Percentiles rank a stretch among this genome's conserved stretches.
Conservation (phyloP, 2,329 filamentous ascomycete genomes). For the Alternaria sp. region DNA sequence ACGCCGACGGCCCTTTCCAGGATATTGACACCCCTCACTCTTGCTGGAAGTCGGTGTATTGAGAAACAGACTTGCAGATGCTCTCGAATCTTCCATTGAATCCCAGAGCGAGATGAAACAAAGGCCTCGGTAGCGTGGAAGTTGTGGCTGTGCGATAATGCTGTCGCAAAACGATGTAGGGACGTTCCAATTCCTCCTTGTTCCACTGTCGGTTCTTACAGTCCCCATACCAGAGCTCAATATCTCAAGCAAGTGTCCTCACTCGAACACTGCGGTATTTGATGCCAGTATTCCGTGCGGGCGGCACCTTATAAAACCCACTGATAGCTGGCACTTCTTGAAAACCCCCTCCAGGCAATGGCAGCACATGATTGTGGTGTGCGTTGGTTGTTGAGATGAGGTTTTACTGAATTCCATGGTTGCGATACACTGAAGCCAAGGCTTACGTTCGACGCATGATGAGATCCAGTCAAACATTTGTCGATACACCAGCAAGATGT, state of each 20-base stretch:
- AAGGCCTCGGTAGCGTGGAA: neutral
- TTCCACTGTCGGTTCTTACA: neutral
- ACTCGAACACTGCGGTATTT: constrained; percentile 8
- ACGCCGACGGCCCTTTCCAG: neutral
- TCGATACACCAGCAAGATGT: neutral
- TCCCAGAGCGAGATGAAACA: neutral
- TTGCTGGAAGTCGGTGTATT: neutral
- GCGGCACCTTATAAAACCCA: neutral
- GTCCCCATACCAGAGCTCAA: neutral
- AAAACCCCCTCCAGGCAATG: neutral
- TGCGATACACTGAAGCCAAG: neutral
- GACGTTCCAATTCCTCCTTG: neutral
- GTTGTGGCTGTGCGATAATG: neutral
- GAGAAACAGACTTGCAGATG: neutral
- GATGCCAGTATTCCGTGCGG: constrained; percentile 4
- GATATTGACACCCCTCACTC: neutral
- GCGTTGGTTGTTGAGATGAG: neutral
- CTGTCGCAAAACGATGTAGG: neutral
- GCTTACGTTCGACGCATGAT: neutral
- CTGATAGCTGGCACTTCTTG: neutral
- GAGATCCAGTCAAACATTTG: neutral
- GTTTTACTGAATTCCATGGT: neutral
- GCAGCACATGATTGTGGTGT: neutral
- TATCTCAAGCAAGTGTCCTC: neutral
- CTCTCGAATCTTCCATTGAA: neutral